A percentile compares a stretch with the other conserved stretches of the same genome.
phyloP scores from a whole-genome alignment of 192 early-diverging fungal species.

The Radiomyces spectabilis region DNA sequence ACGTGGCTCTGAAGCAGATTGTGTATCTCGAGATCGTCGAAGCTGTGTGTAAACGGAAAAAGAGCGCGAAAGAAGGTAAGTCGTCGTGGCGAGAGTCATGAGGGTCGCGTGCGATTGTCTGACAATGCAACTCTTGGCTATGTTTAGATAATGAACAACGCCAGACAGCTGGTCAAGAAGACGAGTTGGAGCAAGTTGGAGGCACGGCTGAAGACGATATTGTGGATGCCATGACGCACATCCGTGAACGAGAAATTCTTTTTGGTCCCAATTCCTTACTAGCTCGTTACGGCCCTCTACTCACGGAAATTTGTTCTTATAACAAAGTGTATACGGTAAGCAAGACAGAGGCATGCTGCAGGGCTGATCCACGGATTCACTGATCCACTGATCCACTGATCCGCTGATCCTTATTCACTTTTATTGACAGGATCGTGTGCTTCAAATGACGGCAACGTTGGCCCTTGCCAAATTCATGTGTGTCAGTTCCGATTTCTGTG shows the following conservation, averaged over 20 bases:
- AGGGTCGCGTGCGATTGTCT: too few species aligned
- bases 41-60: conserved; percentile 85
- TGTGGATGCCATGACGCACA: conserved; percentile 74
- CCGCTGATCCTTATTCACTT: background rate
- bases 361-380: too few species aligned
- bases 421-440: conserved; percentile 54
- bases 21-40: conserved; percentile 94
- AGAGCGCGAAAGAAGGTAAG: conserved; percentile 29
- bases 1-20: conserved; percentile 94
- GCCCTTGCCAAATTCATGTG: conserved; percentile 98
- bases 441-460: conserved; percentile 83
- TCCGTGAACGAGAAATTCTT: conserved; percentile 90
- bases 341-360: too few species aligned
- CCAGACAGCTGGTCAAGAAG: too few species aligned
- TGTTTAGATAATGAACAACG: too few species aligned
- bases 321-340: conserved; percentile 76
- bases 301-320: conserved; percentile 74
- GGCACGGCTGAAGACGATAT: conserved; percentile 96
- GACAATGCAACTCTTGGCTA: too few species aligned
- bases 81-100: too few species aligned
- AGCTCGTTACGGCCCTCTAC: conserved; percentile 70
- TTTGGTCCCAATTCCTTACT: conserved; percentile 75
- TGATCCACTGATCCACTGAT: too few species aligned
- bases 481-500: conserved; percentile 91
- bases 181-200: conserved; percentile 90